These are phyloP conservation scores for Hyaloscypha hepaticicola DNA, from an alignment of 495 filamentous ascomycete genomes.

Conservation along the genomic window DNA sequence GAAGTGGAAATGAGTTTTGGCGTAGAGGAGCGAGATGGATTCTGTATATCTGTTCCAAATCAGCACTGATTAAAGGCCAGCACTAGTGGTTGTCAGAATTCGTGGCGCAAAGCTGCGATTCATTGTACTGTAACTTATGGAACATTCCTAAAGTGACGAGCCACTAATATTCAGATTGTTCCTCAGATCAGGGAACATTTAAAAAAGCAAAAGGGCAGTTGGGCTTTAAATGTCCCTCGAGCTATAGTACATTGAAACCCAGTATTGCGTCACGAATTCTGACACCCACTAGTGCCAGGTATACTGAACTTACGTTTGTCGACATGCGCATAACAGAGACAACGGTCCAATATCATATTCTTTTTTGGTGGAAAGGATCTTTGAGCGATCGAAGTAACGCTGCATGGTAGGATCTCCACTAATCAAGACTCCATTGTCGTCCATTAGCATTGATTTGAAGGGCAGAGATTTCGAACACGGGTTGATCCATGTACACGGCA, in stretches of 20 bases:
- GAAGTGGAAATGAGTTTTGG: conserved; percentile 15
- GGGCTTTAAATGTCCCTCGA: no score
- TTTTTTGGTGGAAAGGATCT: neutral
- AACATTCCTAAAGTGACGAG: no score
- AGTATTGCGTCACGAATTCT: no score
- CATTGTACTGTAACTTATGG: no score
- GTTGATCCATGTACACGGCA: conserved; percentile 13
- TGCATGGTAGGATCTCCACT: conserved; percentile 4
- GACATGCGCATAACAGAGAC: neutral
- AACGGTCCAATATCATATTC: neutral
- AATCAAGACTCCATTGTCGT: neutral
- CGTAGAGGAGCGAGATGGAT: conserved; percentile 5
- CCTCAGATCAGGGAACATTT: no score
- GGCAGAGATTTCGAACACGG: conserved; percentile 8
- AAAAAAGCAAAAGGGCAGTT: no score
- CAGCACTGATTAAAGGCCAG: neutral
- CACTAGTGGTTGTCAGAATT: no score
- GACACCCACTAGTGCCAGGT: no score
- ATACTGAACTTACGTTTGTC: conserved; percentile 2
- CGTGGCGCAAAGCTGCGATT: no score
- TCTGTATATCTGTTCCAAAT: neutral
- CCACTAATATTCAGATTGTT: no score
- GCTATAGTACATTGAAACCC: no score
- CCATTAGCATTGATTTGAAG: conserved; percentile 4
- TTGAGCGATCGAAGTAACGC: conserved; percentile 4